Base-by-base conservation (phyloP, 805 yeast genomes). In the Myxozyma monticola region DNA sequence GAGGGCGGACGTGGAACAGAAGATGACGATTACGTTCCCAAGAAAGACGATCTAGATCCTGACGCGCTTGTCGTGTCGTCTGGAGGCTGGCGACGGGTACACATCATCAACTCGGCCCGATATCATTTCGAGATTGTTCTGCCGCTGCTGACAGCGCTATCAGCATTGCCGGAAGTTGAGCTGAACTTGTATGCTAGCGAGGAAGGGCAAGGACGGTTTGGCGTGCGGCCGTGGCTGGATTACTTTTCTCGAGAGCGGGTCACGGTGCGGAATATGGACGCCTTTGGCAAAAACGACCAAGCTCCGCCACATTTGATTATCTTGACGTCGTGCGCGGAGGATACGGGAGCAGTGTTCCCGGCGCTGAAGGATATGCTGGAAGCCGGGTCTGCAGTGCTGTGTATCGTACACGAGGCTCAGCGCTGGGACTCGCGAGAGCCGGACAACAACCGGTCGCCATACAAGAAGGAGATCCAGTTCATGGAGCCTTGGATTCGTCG, bases 221-320 rank as follows among this genome's bases (percentile, higher is more conserved):
- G 57, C 14, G 57, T 50, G 12, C 34, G 42, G 14, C 57, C 57
- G 12, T 42, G 44, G 56, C 34, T 53, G n/a, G 45, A 40, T 26
- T 34, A 33, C 24, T 49, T 33, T 29, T 38, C 57, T 5, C 31
- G 17, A 24, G 40, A 50, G 33, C n/a, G n/a, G n/a, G n/a, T n/a
- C n/a, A n/a, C n/a, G n/a, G n/a, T n/a, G n/a, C n/a, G n/a, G n/a
- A n/a, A n/a, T n/a, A n/a, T n/a, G n/a, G n/a, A n/a, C n/a, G n/a
- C n/a, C n/a, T n/a, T n/a, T n/a, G n/a, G n/a, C n/a, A n/a, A n/a
- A n/a, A 18, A 36, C 22, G 43, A 29, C n/a, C 15, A 37, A 3
- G n/a, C n/a, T n/a, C n/a, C n/a, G n/a, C 58, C 56, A 6, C 57
- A 54, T 38, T n/a, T 54, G n/a, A 37, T 54, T 14, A 42, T 52